Evolutionary conservation across 2,329 filamentous ascomycete genomes (phyloP).

Genomic region (Claviceps sorghi): DNA sequence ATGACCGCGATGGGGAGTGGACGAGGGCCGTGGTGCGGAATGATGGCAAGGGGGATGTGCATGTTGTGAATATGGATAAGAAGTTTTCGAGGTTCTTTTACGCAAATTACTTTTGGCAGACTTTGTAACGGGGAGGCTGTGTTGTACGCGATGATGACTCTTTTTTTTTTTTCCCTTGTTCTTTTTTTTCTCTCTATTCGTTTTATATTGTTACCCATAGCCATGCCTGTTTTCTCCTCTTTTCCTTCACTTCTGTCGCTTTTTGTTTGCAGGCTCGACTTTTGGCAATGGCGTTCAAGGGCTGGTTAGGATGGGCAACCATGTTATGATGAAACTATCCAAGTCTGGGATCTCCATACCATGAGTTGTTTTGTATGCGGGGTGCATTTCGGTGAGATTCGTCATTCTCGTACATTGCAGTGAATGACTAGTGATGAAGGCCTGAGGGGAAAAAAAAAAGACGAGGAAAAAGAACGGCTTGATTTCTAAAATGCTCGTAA

Average conservation of each 20-base stretch:
- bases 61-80: slow-evolving; percentile 85
- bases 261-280: not conserved
- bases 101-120: slow-evolving; percentile 92
- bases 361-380: not conserved
- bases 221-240: not conserved
- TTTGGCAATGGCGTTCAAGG: not conserved
- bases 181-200: not conserved
- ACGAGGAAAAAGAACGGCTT: no score
- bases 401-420: not conserved
- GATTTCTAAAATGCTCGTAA: no score
- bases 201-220: not conserved
- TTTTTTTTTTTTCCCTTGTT: not conserved
- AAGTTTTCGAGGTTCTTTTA: slow-evolving; percentile 89
- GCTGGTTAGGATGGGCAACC: not conserved
- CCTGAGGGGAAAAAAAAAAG: no score
- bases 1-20: slow-evolving; percentile 63
- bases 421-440: no score
- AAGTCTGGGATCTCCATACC: not conserved
- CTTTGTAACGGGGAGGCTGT: slow-evolving; percentile 37
- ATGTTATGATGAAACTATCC: not conserved
- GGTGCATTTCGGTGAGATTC: not conserved
- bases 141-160: no score
- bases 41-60: slow-evolving; percentile 74
- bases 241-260: no score
- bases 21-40: slow-evolving; percentile 76